Base-by-base conservation (phyloP, 83 land plant genomes). In the Thuja plicata region DNA sequence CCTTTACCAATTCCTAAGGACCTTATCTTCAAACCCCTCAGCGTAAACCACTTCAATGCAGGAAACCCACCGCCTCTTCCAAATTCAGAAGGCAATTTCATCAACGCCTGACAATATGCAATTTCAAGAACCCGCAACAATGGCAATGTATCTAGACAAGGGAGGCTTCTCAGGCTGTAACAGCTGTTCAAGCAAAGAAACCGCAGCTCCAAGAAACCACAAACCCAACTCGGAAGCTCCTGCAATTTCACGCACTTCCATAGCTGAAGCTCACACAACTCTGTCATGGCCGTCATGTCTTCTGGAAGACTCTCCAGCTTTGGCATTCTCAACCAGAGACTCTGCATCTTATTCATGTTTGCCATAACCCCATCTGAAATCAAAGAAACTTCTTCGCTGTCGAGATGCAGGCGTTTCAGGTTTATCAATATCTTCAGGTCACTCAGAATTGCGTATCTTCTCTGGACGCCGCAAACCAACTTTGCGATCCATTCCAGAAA, bases 1-100 rank as follows among this genome's bases (percentile, higher is more conserved):
- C 40, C 43, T 35, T 9, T 77, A 11, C 37, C 0, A 1, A 50
- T 77, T 35, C 0, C 19, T 0, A 77, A 4, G 37, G 34, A 34
- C 80, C 80, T 77, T 77, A 77, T 77, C 17, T 77, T 77, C 80
- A 77, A 34, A 37, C 80, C 80, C 40, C 35, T 37, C 80, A 77
- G 3, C 16, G 40, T 2, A 15, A 77, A 77, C 37, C 41, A 77
- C 43, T 35, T 19, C 80, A 77, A 35, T 37, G 80, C 40, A 37
- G 80, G 80, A 37, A 77, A 77, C 1, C 41, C 80, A 13, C 41
- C 80, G 0, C 2, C 80, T 77, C 80, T 77, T 77, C 40, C 80
- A 77, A 77, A 77, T 7, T 77, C 16, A 32, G 80, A 9, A 37
- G 80, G 80, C 0, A 77, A 35, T 15, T 76, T 43, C 80, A 77